Conservation (phyloP, 306 rosid species). For the Malus asiatica region DNA sequence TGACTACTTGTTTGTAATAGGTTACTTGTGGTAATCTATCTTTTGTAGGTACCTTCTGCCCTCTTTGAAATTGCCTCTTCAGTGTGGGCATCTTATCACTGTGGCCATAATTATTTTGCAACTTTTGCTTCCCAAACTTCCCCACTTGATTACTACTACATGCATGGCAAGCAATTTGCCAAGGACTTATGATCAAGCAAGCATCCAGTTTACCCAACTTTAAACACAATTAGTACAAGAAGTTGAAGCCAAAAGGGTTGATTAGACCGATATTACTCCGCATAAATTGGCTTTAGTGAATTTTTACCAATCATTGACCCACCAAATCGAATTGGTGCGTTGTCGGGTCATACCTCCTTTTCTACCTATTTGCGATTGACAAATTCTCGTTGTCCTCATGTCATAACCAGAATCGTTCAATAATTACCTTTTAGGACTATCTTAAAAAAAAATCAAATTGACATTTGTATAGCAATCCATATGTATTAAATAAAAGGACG, state of each 20-base stretch:
- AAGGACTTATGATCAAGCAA: background rate
- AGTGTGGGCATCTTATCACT: background rate
- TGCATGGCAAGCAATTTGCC: background rate
- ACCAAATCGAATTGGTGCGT: background rate
- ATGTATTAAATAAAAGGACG: too few relatives aligned
- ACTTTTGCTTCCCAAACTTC: background rate
- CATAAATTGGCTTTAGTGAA: background rate
- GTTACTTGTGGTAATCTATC: background rate
- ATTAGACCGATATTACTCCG: background rate
- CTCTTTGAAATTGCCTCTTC: background rate
- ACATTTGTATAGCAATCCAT: too few relatives aligned
- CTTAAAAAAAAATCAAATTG: too few relatives aligned
- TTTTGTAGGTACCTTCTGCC: background rate
- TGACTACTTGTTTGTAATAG: background rate
- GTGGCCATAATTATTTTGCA: background rate
- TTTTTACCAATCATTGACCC: background rate
- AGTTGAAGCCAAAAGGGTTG: background rate
- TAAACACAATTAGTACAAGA: background rate
- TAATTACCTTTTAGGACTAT: background rate
- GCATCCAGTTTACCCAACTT: background rate
- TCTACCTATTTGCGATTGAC: background rate
- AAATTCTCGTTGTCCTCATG: too few relatives aligned
- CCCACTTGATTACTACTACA: background rate
- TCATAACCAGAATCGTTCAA: background rate
- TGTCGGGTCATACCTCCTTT: background rate